These are phyloP conservation scores for Mallotus nudiflorus DNA, from an alignment of 345 rosid species.

Conservation along the genomic window DNA sequence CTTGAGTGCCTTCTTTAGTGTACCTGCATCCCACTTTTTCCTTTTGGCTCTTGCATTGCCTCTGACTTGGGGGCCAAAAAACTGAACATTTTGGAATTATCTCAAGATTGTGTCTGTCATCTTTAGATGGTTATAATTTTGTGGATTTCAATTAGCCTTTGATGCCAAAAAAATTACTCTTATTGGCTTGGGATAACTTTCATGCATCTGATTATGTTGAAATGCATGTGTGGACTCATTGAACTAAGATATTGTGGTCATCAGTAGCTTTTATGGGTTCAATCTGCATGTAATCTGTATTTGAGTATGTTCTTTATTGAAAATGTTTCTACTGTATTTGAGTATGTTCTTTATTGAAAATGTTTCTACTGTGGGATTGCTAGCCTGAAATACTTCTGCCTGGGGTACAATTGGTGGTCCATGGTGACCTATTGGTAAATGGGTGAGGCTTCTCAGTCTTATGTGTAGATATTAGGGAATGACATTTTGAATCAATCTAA, in stretches of 20 bases:
- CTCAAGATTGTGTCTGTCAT: not conserved
- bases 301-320: not conserved
- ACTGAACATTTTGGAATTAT: not conserved
- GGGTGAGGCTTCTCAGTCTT: not conserved
- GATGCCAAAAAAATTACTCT: not conserved
- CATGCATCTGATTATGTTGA: not conserved
- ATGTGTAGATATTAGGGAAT: not conserved
- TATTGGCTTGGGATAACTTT: not conserved
- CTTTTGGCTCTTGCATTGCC: not conserved
- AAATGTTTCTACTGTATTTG: not conserved
- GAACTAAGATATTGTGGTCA: not conserved
- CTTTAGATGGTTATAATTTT: not conserved
- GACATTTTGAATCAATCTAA: not conserved
- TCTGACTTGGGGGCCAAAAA: not conserved
- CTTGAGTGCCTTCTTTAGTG: not conserved
- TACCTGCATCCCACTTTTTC: not conserved
- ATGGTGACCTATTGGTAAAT: not conserved
- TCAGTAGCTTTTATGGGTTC: not conserved
- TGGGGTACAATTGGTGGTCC: conserved; percentile 2
- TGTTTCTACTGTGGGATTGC: not conserved
- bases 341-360: not conserved
- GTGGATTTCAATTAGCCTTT: not conserved
- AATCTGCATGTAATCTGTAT: not conserved
- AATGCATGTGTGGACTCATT: not conserved
- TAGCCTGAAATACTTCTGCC: not conserved